Evolutionary conservation across 495 filamentous ascomycete species (phyloP), one percentile per base, ranked within the genome.

Genomic region (Lentithecium fluviatile): DNA sequence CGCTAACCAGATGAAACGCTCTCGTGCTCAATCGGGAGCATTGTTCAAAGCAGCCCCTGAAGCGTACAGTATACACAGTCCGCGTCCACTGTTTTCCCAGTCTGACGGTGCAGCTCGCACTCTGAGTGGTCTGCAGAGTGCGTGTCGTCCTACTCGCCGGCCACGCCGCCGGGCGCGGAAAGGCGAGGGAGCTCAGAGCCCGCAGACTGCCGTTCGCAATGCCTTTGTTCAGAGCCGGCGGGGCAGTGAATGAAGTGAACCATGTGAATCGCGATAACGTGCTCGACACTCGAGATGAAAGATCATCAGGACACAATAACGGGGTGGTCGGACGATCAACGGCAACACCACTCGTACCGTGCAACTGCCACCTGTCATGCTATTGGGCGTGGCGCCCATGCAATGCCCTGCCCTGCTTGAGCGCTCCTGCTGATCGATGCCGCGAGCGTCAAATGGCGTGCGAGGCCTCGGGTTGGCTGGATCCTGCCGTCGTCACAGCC

Each of bases 21-120:
- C 47, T 49, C 24, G 47, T 21, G 51, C 63, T 51, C 26, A 23
- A 58, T 52, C 29, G 49, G 59, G 59, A 55, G 59, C 59, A 49
- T 49, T 60, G 58, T 62, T 62, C 58, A 62, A 66, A 64, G 58
- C 56, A 58, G 29, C 52, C 52, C 58, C 64, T 66, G 45, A 50
- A 47, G 37, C 47, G 45, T 45, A 54, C 64, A 66, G 52, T 21
- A 47, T n/a, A n/a, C n/a, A n/a, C n/a, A n/a, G n/a, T n/a, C n/a
- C n/a, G n/a, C n/a, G n/a, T n/a, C n/a, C n/a, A n/a, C n/a, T n/a
- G n/a, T n/a, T n/a, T n/a, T n/a, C n/a, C n/a, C n/a, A n/a, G n/a
- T n/a, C n/a, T n/a, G n/a, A n/a, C n/a, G n/a, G n/a, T n/a, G n/a
- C n/a, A n/a, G n/a, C n/a, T n/a, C n/a, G n/a, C n/a, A n/a, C n/a